Evolutionary conservation across 208 protist genomes (phyloP).

Genomic region (Trichomonas tenax): DNA sequence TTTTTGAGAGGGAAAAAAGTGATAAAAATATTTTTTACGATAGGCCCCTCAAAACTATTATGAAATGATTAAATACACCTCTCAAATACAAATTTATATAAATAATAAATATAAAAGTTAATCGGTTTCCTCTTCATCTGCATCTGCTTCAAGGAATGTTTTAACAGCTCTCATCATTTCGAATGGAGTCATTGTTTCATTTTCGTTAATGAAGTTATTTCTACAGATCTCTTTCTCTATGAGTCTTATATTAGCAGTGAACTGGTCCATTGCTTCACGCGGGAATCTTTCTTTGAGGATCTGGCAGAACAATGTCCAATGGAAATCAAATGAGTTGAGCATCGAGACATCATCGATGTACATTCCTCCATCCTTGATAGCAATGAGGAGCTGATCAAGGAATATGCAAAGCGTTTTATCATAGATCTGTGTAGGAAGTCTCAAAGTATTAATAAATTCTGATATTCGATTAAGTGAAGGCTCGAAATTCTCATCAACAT

Average conservation of each 20-base stretch:
- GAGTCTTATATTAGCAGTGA: not conserved
- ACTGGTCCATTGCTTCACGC: not conserved
- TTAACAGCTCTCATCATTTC: not conserved
- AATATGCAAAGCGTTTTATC: not conserved
- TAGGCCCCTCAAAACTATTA: too few species aligned
- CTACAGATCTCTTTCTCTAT: not conserved
- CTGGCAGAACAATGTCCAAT: not conserved
- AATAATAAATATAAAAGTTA: not conserved
- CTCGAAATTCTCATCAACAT: not conserved
- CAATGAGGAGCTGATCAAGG: not conserved
- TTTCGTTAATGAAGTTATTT: not conserved
- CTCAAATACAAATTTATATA: not conserved
- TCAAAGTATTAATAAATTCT: not conserved
- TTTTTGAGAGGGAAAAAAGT: too few species aligned
- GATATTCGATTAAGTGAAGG: not conserved
- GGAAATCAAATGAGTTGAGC: not conserved
- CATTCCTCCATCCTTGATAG: not conserved
- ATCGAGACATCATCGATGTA: not conserved
- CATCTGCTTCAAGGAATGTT: not conserved
- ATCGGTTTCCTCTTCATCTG: not conserved
- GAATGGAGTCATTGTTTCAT: not conserved
- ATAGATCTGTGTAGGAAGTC: not conserved
- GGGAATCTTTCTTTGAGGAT: not conserved
- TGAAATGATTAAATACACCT: too few species aligned
- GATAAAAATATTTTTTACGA: too few species aligned